These are phyloP conservation scores for Hypholoma sublateritium DNA, from an alignment of 768 basidiomycete species.

Conservation along the genomic window DNA sequence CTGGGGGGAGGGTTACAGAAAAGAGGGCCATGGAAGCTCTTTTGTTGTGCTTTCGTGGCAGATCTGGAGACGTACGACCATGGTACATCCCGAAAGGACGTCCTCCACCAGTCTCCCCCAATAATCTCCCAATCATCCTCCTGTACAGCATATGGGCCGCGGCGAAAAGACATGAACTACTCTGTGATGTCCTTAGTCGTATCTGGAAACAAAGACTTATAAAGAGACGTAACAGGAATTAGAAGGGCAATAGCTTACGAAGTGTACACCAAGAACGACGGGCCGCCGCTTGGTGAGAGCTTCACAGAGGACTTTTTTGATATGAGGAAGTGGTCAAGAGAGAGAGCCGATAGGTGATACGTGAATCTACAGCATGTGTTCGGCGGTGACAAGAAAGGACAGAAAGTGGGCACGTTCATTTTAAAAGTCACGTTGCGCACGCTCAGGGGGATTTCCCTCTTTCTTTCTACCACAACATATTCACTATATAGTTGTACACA, in stretches of 20 bases:
- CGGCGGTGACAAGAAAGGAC: constrained; percentile 23
- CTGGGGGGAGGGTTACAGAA: constrained; percentile 16
- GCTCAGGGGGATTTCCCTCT: neutral
- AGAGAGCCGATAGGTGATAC: constrained; percentile 14
- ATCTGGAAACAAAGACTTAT: constrained; percentile 15
- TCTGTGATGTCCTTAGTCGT: constrained; percentile 21
- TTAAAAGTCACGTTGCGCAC: constrained; percentile 13
- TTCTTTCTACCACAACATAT: neutral
- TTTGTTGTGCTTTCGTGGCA: constrained; percentile 25
- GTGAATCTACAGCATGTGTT: constrained; percentile 35
- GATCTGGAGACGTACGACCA: constrained; percentile 34
- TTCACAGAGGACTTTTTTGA: constrained; percentile 27
- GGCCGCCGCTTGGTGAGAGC: constrained; percentile 22
- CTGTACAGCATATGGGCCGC: constrained; percentile 21
- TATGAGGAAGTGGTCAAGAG: constrained; percentile 16
- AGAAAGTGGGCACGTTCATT: constrained; percentile 27
- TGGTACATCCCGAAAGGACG: constrained; percentile 35
- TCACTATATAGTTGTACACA: no score
- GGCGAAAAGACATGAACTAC: constrained; percentile 26
- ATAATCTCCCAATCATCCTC: constrained; percentile 43
- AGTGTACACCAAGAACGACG: constrained; percentile 28
- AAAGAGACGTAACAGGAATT: neutral
- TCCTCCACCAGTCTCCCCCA: constrained; percentile 39
- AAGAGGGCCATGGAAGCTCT: constrained; percentile 34
- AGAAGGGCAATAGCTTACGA: constrained; percentile 15